Percentiles rank a stretch among this genome's conserved stretches.
Evolutionary conservation across 352 stramenopile genomes (phyloP).

Genomic region (Pythium aquatile): DNA sequence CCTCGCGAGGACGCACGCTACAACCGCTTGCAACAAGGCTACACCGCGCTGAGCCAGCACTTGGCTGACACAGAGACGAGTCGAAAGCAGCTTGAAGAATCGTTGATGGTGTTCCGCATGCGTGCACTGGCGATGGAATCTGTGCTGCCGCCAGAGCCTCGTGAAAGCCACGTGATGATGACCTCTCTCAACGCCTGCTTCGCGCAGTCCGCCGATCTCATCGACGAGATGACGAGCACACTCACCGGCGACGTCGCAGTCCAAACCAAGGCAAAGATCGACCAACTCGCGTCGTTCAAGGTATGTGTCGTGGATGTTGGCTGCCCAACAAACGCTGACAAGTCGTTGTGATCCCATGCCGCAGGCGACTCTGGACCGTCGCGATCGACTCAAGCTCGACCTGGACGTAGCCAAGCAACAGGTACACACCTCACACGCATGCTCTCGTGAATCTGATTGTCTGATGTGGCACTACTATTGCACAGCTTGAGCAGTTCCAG

Average conservation of each 20-base stretch:
- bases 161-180: conserved; percentile 24
- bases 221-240: conserved; percentile 20
- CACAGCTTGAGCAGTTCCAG: conserved; percentile 22
- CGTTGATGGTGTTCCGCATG: conserved; percentile 25
- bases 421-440: background rate
- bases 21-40: conserved; percentile 34
- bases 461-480: background rate
- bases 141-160: conserved; percentile 21
- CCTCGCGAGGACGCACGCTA: conserved; percentile 32
- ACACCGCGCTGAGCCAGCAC: conserved; percentile 30
- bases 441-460: no score
- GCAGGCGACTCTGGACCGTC: conserved; percentile 32
- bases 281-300: conserved; percentile 36
- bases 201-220: conserved; percentile 9
- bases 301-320: conserved; percentile 9
- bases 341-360: background rate
- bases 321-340: background rate
- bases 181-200: conserved; percentile 26
- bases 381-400: conserved; percentile 34
- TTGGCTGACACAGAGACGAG: conserved; percentile 29
- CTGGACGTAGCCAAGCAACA: conserved; percentile 31
- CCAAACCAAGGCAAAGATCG: conserved; percentile 35
- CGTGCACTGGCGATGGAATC: conserved; percentile 17
- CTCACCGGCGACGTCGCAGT: conserved; percentile 29
- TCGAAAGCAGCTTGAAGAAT: conserved; percentile 27